These are phyloP conservation scores for Fusarium floridanum DNA, from an alignment of 2,329 filamentous ascomycete species.

Conservation along the genomic window DNA sequence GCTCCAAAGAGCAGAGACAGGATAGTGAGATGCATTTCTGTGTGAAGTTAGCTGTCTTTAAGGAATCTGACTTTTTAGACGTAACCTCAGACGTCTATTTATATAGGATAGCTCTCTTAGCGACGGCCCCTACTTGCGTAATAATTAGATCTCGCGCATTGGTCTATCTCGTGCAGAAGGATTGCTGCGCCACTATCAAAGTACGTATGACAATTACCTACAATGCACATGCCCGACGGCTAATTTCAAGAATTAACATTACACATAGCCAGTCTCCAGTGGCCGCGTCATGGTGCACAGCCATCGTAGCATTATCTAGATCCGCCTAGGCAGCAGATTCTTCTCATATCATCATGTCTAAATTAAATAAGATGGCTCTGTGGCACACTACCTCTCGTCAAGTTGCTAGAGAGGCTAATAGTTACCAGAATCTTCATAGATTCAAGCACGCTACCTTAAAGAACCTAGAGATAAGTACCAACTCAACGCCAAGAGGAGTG, in stretches of 20 bases:
- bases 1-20: background rate
- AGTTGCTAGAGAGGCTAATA: background rate
- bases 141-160: background rate
- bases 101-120: background rate
- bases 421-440: background rate
- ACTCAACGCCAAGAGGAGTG: background rate
- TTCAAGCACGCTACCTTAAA: background rate
- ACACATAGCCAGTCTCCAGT: background rate
- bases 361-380: background rate
- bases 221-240: background rate
- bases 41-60: background rate
- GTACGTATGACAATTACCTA: background rate
- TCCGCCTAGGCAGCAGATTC: background rate
- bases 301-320: background rate
- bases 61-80: background rate
- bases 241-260: background rate
- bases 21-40: conserved; percentile 3
- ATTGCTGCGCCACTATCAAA: background rate
- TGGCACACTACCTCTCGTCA: background rate
- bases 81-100: background rate
- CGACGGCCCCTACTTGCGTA: background rate
- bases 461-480: background rate
- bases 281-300: background rate
- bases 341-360: background rate
- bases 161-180: background rate